Percentiles rank a stretch among this genome's conserved stretches.
phyloP scores from a whole-genome alignment of 352 stramenopile genomes.

The Pelagophyceae sp. region DNA sequence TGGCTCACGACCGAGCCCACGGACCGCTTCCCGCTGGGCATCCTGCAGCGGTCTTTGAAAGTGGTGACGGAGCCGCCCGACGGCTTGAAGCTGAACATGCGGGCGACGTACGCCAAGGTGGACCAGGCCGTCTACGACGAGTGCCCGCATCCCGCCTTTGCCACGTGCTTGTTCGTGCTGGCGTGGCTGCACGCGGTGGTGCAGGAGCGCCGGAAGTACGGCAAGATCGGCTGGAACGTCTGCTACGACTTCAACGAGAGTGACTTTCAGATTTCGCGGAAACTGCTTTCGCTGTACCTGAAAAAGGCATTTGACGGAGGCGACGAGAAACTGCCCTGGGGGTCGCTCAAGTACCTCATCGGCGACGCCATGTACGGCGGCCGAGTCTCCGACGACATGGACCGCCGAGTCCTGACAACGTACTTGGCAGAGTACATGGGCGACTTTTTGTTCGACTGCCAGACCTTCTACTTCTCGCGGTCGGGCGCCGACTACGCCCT shows the following conservation, averaged over 20 bases:
- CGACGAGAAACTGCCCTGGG: slow-evolving; percentile 80
- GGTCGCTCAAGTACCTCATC: slow-evolving; percentile 82
- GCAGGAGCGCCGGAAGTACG: slow-evolving; percentile 86
- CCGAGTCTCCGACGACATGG: slow-evolving; percentile 87
- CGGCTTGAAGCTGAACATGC: slow-evolving; percentile 91
- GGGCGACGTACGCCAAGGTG: slow-evolving; percentile 77
- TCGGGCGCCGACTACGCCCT: slow-evolving; percentile 77
- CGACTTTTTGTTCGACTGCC: slow-evolving; percentile 88
- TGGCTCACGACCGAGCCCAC: slow-evolving; percentile 90
- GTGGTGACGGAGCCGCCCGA: slow-evolving; percentile 89
- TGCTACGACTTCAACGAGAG: slow-evolving; percentile 94
- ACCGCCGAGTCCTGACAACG: slow-evolving; percentile 82
- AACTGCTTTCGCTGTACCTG: slow-evolving; percentile 79
- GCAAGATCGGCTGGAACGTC: slow-evolving; percentile 93
- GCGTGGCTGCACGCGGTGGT: slow-evolving; percentile 88
- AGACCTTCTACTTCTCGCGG: slow-evolving; percentile 79
- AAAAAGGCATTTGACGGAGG: slow-evolving; percentile 80
- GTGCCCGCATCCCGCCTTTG: slow-evolving; percentile 79
- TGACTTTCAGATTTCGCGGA: slow-evolving; percentile 83
- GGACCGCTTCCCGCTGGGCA: slow-evolving; percentile 84
- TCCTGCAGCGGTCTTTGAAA: slow-evolving; percentile 85
- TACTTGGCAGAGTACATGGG: slow-evolving; percentile 83
- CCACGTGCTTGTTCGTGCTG: slow-evolving; percentile 84
- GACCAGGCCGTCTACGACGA: slow-evolving; percentile 77
- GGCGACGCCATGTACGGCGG: slow-evolving; percentile 93